A percentile compares a stretch with the other conserved stretches of the same genome.
Evolutionary conservation across 805 yeast genomes (phyloP).

Genomic region (Yamadazyma sp.): DNA sequence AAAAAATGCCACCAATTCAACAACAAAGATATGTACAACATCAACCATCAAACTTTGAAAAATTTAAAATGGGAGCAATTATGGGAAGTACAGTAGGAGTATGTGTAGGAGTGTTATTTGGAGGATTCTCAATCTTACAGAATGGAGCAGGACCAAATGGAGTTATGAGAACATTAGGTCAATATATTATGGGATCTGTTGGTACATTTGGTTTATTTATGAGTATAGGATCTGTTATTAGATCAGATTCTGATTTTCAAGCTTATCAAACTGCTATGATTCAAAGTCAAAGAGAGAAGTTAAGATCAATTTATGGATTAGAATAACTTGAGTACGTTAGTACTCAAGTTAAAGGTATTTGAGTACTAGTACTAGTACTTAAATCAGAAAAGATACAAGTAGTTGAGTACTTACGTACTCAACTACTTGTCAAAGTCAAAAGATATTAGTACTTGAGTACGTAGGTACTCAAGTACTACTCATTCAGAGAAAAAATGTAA

Average conservation of each 20-base stretch:
- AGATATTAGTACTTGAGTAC: no score
- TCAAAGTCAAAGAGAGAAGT: slow-evolving; percentile 20
- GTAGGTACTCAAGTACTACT: no score
- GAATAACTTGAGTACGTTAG: no score
- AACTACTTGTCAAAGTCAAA: no score
- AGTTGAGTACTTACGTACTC: no score
- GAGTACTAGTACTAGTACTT: no score
- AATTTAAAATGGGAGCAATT: slow-evolving; percentile 96
- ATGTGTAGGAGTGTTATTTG: slow-evolving; percentile 91
- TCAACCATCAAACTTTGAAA: slow-evolving; percentile 86
- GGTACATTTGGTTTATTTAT: slow-evolving; percentile 95
- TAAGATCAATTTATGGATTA: slow-evolving; percentile 6
- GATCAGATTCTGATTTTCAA: slow-evolving; percentile 58
- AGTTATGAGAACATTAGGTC: slow-evolving; percentile 92
- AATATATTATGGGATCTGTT: slow-evolving; percentile 93
- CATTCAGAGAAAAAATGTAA: neutral
- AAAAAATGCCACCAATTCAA: slow-evolving; percentile 63
- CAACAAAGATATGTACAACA: slow-evolving; percentile 53
- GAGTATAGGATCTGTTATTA: slow-evolving; percentile 91
- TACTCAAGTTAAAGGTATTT: no score
- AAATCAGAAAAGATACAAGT: no score
- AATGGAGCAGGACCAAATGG: slow-evolving; percentile 99
- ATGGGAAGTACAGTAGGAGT: slow-evolving; percentile 95
- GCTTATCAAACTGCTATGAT: slow-evolving; percentile 30
- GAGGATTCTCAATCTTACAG: slow-evolving; percentile 85